Base-by-base conservation (phyloP, 2,329 filamentous ascomycete species). In the Colletotrichum lindemuthianum region DNA sequence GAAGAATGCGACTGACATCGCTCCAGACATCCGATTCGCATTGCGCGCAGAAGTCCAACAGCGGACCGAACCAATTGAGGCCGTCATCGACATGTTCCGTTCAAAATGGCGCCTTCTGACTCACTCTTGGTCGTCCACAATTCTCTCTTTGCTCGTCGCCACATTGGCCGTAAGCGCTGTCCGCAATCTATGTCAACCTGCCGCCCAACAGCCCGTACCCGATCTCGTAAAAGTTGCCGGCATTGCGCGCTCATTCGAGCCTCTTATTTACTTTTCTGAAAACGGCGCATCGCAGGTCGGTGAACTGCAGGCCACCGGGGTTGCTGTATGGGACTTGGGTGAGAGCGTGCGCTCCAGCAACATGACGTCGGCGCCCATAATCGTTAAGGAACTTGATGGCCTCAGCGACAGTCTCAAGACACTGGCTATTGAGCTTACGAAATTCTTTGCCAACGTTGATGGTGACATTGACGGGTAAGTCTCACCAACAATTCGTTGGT, bases 211-310 rank as follows among this genome's bases (percentile, higher is more conserved):
- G 11, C 87, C 91, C 1, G 90, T 91, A 2, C 92, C 92, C 0
- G 94, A 97, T 74, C 84, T 98, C 13, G 90, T 97, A 74, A 97
- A 97, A 75, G 90, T 97, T 32, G 94, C 94, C 4, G 90, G 91
- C 55, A 87, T 98, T 69, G 94, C 94, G 52, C 92, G 92, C 71
- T 93, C 93, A 9, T 97, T 97, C 73, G 95, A 97, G 76, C 95
- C 95, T 6, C 85, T 97, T 48, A 96, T 98, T 67, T 96, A 96
- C 80, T 97, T 96, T 74, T 97, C 93, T 0, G 93, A 97, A 73
- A 91, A 94, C 73, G 93, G 93, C 8, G 89, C 93, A 47, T 86
- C 89, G 41, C 93, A 97, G 73, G 93, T 97, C 44, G 89, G 90
- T 63, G 92, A 96, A 68, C 81, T 98, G 52, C 93, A 97, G 76